Percentiles rank a stretch among this genome's conserved stretches.
These are phyloP conservation scores for Penicillium fuscoglaucum DNA, from an alignment of 2,329 filamentous ascomycete species.

Conservation along the genomic window DNA sequence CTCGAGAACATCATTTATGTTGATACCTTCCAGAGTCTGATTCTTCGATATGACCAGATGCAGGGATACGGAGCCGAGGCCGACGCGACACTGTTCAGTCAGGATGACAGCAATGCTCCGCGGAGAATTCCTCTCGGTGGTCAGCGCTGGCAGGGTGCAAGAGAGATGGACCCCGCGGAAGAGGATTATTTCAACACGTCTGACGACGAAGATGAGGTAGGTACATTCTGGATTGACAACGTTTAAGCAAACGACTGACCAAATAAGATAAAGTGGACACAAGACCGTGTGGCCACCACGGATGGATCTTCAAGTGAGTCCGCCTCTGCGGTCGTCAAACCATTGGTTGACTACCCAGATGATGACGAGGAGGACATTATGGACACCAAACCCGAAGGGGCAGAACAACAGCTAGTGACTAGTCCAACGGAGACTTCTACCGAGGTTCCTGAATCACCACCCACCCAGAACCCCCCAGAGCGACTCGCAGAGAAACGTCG, in stretches of 20 bases:
- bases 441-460: constrained; percentile 26
- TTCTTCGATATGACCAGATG: constrained; percentile 76
- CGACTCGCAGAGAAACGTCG: constrained; percentile 84
- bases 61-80: constrained; percentile 65
- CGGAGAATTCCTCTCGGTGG: constrained; percentile 53
- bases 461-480: constrained; percentile 55
- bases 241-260: background rate
- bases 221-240: constrained; percentile 7
- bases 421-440: constrained; percentile 29
- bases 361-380: constrained; percentile 77
- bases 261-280: constrained; percentile 33
- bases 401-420: constrained; percentile 26
- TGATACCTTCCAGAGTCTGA: constrained; percentile 75
- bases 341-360: constrained; percentile 87
- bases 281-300: constrained; percentile 38
- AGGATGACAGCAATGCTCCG: constrained; percentile 62
- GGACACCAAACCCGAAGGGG: constrained; percentile 51
- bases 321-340: constrained; percentile 63
- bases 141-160: constrained; percentile 68
- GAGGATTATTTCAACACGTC: constrained; percentile 93
- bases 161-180: constrained; percentile 80
- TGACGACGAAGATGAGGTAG: constrained; percentile 75
- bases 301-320: constrained; percentile 55
- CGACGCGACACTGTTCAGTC: constrained; percentile 67
- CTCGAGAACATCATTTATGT: constrained; percentile 76